Base-by-base conservation (phyloP, 306 rosid species). In the Macrotyloma uniflorum region DNA sequence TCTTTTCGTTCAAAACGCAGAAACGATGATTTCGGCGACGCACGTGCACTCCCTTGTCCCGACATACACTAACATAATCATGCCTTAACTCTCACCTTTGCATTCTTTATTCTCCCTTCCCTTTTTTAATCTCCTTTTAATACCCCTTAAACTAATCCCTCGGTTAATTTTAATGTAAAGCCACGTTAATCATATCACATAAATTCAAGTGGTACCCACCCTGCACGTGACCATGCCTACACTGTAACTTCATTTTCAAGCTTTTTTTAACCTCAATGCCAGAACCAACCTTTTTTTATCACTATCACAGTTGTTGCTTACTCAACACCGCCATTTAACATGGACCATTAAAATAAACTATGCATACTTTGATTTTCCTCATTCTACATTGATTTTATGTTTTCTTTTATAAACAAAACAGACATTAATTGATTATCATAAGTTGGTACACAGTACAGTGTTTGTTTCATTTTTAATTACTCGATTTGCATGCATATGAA, bases 41-140 rank as follows among this genome's bases (percentile, higher is more conserved):
- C 93, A 88, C 97, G 97, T 88, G 97, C 93, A 84, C 36, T 84
- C 74, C 66, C 84, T 85, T 86, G 85, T 75, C 86, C 86, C 86
- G 86, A 85, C 83, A 82, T 81, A 68, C 15, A 66, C 77, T 85
- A 85, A 78, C 92, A 69, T 85, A 85, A 88, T 89, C 70, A 85
- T 89, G 83, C 78, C 87, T 86, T 88, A 43, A 72, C 88, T 47
- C n/a, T 85, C 67, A 61, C 67, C 67, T 61, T 59, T 59, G 40
- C 8, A 26, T 59, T 83, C 5, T 74, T 70, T 63, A 67, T 19
- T 74, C 15, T 42, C 53, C 55, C 1, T 51, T 3, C 1, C 19
- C 3, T 53, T 58, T 43, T 53, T 53, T 43, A 57, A 46, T 72
- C 30, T 50, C 5, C 77, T 51, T 67, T 65, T 45, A 76, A 75